A percentile compares a stretch with the other conserved stretches of the same genome.
Evolutionary conservation across 169 alveolate species (phyloP).

Genomic region (Ichthyophthirius multifiliis): DNA sequence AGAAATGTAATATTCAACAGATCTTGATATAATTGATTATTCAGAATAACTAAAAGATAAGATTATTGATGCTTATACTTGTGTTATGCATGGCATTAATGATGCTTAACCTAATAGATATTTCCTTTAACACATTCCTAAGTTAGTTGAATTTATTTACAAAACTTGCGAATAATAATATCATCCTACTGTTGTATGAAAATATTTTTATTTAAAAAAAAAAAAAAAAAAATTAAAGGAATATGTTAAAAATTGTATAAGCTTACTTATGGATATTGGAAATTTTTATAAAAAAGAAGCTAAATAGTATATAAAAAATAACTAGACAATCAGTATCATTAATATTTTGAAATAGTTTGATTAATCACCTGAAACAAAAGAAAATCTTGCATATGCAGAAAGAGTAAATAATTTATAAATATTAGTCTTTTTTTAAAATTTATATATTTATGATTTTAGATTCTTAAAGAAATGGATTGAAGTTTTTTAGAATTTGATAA

Average conservation of each 20-base stretch:
- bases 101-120: neutral
- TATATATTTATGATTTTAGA: neutral
- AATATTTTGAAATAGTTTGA: neutral
- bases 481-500: too few relatives aligned
- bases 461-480: too few relatives aligned
- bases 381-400: neutral
- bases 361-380: neutral
- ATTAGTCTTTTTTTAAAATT: neutral
- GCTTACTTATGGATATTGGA: conserved; percentile 6
- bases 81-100: neutral
- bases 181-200: conserved; percentile 6
- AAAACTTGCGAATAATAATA: neutral
- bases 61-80: neutral
- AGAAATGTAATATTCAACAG: neutral
- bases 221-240: neutral
- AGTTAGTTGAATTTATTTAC: neutral
- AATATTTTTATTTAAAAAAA: neutral
- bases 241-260: conserved; percentile 3
- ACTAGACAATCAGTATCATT: neutral
- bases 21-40: neutral
- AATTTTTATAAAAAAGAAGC: conserved; percentile 3
- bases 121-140: neutral
- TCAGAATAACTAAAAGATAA: neutral
- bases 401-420: neutral
- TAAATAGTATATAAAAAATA: neutral